A percentile compares a stretch with the other conserved stretches of the same genome.
These are phyloP conservation scores for Rhypophila decipiens DNA, from an alignment of 495 filamentous ascomycete species.

Conservation along the genomic window DNA sequence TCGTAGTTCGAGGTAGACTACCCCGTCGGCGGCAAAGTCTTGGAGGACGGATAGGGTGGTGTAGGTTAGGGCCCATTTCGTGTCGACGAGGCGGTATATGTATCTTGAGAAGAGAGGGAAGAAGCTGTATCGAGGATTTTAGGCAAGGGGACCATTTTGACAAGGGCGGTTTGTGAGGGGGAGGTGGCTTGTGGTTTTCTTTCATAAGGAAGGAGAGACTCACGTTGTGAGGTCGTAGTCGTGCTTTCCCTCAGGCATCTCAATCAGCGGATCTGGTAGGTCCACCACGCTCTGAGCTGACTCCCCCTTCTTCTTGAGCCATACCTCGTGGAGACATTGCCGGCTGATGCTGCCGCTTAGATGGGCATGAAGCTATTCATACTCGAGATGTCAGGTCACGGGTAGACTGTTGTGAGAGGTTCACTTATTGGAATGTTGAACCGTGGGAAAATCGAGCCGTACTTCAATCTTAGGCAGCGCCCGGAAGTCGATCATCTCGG, in stretches of 20 bases:
- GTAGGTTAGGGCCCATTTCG: constrained; percentile 47
- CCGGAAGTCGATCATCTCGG: constrained; percentile 35
- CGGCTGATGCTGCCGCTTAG: constrained; percentile 75
- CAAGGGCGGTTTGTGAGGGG: too few species aligned
- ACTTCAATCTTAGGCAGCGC: constrained; percentile 46
- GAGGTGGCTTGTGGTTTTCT: neutral
- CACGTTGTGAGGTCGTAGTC: constrained; percentile 67
- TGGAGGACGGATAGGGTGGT: constrained; percentile 64
- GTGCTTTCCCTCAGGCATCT: constrained; percentile 62
- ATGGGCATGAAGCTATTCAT: constrained; percentile 76
- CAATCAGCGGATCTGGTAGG: constrained; percentile 61
- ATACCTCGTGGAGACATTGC: constrained; percentile 69
- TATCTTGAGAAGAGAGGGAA: constrained; percentile 74
- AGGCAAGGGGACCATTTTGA: too few species aligned
- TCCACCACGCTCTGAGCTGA: too few species aligned
- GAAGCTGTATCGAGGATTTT: constrained; percentile 35
- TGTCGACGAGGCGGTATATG: constrained; percentile 67
- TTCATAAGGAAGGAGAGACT: constrained; percentile 34
- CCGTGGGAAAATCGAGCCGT: constrained; percentile 1
- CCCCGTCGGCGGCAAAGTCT: constrained; percentile 65
- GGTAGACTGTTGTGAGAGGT: too few species aligned
- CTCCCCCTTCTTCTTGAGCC: constrained; percentile 51
- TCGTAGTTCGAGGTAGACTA: constrained; percentile 74
- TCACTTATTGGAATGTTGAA: too few species aligned
- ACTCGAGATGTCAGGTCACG: too few species aligned